A percentile compares a stretch with the other conserved stretches of the same genome.
phyloP scores from a whole-genome alignment of 2,329 filamentous ascomycete species.

The Fusarium lyarnte region DNA sequence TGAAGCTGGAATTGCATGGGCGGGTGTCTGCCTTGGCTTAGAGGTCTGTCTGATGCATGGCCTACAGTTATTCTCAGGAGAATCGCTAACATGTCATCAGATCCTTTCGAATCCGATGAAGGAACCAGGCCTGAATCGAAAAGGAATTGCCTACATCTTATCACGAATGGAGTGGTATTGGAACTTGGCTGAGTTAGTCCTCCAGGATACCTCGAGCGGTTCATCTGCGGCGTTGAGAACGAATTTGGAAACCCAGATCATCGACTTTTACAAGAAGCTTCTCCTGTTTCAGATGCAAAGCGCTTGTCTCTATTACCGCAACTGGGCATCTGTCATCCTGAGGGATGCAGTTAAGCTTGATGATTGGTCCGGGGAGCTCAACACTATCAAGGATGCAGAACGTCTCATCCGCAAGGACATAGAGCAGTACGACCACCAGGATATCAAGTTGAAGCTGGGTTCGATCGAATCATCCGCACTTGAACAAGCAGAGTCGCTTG shows the following conservation, averaged over 20 bases:
- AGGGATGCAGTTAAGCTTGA: neutral
- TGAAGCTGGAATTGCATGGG: neutral
- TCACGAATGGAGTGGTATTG: neutral
- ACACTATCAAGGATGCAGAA: neutral
- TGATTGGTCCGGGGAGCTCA: neutral
- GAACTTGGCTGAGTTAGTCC: neutral
- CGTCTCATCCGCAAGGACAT: fast-evolving
- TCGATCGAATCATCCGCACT: fast-evolving
- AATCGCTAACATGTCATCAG: fast-evolving
- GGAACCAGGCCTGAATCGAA: fast-evolving
- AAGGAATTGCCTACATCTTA: neutral
- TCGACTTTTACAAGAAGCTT: fast-evolving
- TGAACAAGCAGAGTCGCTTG: fast-evolving
- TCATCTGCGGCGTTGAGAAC: fast-evolving
- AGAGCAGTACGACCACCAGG: neutral
- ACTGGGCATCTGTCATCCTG: no score
- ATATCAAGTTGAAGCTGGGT: fast-evolving
- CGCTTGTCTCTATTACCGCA: neutral
- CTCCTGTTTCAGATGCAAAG: neutral
- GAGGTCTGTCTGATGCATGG: neutral
- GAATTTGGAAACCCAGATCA: neutral
- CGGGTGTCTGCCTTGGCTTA: neutral
- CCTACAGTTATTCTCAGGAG: fast-evolving
- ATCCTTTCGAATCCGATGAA: fast-evolving
- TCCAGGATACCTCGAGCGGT: fast-evolving